phyloP scores from a whole-genome alignment of 1,284 basidiomycete genomes.

The Anthracocystis walkeri region DNA sequence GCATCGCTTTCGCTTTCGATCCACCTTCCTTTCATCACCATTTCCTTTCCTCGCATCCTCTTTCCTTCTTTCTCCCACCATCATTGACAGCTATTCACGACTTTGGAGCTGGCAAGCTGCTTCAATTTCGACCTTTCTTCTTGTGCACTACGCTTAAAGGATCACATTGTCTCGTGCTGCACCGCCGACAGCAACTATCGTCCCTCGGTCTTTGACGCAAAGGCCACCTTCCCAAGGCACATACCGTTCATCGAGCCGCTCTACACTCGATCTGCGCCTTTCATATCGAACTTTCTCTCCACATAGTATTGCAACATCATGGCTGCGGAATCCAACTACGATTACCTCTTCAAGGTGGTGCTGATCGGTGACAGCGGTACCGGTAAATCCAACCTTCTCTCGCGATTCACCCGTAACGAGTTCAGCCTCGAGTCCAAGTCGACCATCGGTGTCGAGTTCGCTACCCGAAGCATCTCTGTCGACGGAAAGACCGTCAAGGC shows the following conservation, averaged over 20 bases:
- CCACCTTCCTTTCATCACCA: not conserved
- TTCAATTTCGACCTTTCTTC: not conserved
- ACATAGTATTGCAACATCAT: conserved; percentile 28
- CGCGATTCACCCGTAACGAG: conserved; percentile 92
- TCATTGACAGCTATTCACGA: not conserved
- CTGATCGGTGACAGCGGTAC: conserved; percentile 99
- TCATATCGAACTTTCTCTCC: no score
- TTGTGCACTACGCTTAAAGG: not conserved
- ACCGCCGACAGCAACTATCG: not conserved
- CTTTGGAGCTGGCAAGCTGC: not conserved
- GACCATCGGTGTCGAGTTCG: conserved; percentile 99
- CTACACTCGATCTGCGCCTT: no score
- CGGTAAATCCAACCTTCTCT: conserved; percentile 81
- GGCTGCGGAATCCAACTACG: conserved; percentile 67
- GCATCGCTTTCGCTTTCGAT: not conserved
- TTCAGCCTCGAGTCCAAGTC: conserved; percentile 96
- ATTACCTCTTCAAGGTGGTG: conserved; percentile 73
- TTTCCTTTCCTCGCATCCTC: not conserved
- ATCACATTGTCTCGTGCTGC: not conserved
- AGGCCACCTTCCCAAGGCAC: not conserved
- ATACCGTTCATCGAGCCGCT: not conserved
- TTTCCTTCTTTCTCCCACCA: not conserved
- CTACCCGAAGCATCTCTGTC: conserved; percentile 92
- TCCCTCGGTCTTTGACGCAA: not conserved
- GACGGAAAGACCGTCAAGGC: conserved; percentile 98